Conservation (phyloP, 768 basidiomycete species). For the Chalciporus piperatus region DNA sequence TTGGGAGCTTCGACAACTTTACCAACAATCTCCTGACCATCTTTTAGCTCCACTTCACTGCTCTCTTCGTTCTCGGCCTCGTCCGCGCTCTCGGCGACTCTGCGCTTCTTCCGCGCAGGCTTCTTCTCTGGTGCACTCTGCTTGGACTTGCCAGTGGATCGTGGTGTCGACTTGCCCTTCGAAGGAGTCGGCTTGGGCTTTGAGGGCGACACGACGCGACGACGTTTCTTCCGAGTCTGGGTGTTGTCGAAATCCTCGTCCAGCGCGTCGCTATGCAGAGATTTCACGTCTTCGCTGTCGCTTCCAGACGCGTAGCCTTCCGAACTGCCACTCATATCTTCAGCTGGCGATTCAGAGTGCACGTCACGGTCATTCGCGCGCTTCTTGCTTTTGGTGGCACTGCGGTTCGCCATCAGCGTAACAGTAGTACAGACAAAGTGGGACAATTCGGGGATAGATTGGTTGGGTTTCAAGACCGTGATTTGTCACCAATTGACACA, state of each 20-base stretch:
- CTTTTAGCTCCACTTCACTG: constrained; percentile 46
- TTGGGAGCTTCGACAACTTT: constrained; percentile 78
- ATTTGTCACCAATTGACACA: constrained; percentile 1
- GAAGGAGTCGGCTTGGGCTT: constrained; percentile 24
- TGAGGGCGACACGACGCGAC: constrained; percentile 22
- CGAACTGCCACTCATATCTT: constrained; percentile 9
- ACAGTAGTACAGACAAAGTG: neutral
- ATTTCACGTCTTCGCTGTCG: constrained; percentile 14
- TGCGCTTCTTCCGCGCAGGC: constrained; percentile 26
- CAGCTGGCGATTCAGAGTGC: constrained; percentile 3
- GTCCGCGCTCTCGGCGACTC: constrained; percentile 10
- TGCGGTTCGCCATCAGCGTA: constrained; percentile 17
- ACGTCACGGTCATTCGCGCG: neutral
- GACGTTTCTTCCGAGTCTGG: constrained; percentile 18
- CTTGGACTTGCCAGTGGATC: constrained; percentile 17
- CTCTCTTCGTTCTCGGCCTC: constrained; percentile 28
- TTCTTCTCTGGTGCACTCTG: constrained; percentile 19
- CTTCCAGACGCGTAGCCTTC: constrained; percentile 7
- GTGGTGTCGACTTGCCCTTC: neutral
- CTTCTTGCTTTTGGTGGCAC: constrained; percentile 5
- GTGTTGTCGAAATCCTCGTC: constrained; percentile 37
- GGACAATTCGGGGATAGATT: too few species aligned
- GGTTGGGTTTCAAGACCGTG: neutral
- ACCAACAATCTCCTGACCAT: constrained; percentile 72
- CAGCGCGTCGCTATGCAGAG: constrained; percentile 44